phyloP scores from a whole-genome alignment of 129 eudicot genomes.

The Arctium lappa region DNA sequence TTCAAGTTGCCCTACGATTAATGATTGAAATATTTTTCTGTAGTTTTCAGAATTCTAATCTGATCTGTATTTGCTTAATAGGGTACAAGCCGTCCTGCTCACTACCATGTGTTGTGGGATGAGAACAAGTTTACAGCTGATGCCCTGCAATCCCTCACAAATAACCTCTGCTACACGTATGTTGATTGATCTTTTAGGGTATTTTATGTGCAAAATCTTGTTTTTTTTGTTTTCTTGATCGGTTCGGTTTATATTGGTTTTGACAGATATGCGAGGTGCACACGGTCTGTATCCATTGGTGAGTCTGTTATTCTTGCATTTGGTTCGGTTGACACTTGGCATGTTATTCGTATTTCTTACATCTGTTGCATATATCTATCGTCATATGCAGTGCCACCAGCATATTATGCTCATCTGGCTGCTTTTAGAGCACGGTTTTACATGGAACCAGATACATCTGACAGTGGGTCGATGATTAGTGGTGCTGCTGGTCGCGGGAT shows the following conservation, averaged over 20 bases:
- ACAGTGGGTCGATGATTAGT: constrained; percentile 76
- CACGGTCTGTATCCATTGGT: constrained; percentile 96
- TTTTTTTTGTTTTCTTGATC: background rate
- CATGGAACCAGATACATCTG: constrained; percentile 89
- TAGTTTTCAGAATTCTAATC: background rate
- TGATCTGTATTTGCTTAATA: constrained; percentile 17
- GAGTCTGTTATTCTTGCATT: constrained; percentile 6
- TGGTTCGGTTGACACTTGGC: background rate
- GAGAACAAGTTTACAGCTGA: constrained; percentile 85
- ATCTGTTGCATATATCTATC: background rate
- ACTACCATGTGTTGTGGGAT: constrained; percentile 97
- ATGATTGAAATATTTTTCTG: background rate
- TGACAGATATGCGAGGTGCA: constrained; percentile 83
- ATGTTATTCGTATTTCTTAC: background rate
- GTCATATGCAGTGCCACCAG: constrained; percentile 75
- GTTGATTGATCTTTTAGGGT: background rate
- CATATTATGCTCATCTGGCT: constrained; percentile 90
- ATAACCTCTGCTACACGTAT: constrained; percentile 87
- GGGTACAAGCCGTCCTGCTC: constrained; percentile 97
- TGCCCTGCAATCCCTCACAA: constrained; percentile 70
- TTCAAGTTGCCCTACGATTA: background rate
- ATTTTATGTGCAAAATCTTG: background rate
- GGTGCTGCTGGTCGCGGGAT: constrained; percentile 59
- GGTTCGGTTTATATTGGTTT: background rate
- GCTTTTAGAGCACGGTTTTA: constrained; percentile 85